Conservation (phyloP, 2,329 filamentous ascomycete species). For the Diaporthe citri region DNA sequence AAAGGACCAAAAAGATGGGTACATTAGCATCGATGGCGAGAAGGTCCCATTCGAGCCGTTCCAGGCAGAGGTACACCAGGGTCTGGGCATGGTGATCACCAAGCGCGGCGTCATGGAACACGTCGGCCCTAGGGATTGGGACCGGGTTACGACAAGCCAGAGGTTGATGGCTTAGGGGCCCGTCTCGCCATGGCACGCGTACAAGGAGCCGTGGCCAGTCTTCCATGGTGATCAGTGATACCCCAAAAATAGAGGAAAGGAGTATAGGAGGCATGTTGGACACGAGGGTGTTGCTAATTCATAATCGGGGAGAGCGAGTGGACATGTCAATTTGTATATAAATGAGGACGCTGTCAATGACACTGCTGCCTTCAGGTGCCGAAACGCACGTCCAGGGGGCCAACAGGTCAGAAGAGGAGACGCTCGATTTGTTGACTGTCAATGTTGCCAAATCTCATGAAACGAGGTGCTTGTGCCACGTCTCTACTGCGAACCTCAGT, state of each 20-base stretch:
- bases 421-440: background rate
- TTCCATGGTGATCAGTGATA: slow-evolving; percentile 22
- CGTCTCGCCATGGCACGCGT: background rate
- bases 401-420: background rate
- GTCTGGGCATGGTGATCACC: slow-evolving; percentile 86
- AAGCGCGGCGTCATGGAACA: slow-evolving; percentile 81
- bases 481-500: background rate
- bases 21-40: slow-evolving; percentile 96
- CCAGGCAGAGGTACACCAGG: slow-evolving; percentile 88
- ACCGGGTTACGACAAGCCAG: slow-evolving; percentile 50
- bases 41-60: slow-evolving; percentile 87
- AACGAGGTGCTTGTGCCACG: background rate
- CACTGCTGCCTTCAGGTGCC: background rate
- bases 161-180: slow-evolving; percentile 45
- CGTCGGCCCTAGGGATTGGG: slow-evolving; percentile 65
- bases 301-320: background rate
- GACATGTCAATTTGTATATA: background rate
- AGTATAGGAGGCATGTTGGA: background rate
- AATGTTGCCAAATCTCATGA: background rate
- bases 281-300: background rate
- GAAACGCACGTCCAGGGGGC: background rate
- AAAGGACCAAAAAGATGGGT: slow-evolving; percentile 77
- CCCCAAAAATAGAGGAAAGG: slow-evolving; percentile 11
- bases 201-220: background rate
- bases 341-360: background rate